Evolutionary conservation across 2,329 filamentous ascomycete species (phyloP), one percentile per base, ranked within the genome.

Genomic region (Venturia nashicola): DNA sequence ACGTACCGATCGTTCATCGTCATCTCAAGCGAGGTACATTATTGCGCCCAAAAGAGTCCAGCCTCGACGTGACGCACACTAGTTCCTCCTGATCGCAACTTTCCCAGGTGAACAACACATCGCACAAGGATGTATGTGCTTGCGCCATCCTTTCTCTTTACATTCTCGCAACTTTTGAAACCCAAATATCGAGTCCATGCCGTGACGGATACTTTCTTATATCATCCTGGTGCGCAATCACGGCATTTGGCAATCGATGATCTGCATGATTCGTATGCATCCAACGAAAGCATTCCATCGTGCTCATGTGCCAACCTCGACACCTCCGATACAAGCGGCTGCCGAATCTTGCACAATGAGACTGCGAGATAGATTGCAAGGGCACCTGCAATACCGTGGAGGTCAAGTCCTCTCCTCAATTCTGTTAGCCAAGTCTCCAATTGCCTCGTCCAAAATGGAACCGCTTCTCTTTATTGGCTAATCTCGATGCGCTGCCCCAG

Each of bases 191-290:
- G 27, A 36, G 14, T 57, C 51, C 18, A 12, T 23, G 16, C 14
- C 32, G 18, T 57, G 51, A 57, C n/a, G 51, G 46, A 2, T 36
- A 32, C 27, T n/a, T n/a, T 57, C 48, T 55, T 55, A 34, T 55
- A 55, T 32, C 48, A 32, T 1, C 16, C 32, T 34, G 11, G 48
- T 57, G 27, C 51, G 51, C 51, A 57, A 57, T 57, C 51, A 57
- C 36, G 51, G 51, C 27, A 20, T n/a, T 36, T 44, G 59, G 27
- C 11, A 44, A 44, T 39, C 59, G 59, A 43, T 42, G 59, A 60
- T 44, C 59, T 60, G 59, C 59, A 60, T 36, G 57, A 60, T 42
- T 42, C 42, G 18, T 60, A 32, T 39, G 59, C 59, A 42, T 14
- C 39, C 59, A 59, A 59, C 55, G 20, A 59, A 20, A 59, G 55